phyloP scores from a whole-genome alignment of 2,329 filamentous ascomycete genomes.

The Fusarium paranaense region DNA sequence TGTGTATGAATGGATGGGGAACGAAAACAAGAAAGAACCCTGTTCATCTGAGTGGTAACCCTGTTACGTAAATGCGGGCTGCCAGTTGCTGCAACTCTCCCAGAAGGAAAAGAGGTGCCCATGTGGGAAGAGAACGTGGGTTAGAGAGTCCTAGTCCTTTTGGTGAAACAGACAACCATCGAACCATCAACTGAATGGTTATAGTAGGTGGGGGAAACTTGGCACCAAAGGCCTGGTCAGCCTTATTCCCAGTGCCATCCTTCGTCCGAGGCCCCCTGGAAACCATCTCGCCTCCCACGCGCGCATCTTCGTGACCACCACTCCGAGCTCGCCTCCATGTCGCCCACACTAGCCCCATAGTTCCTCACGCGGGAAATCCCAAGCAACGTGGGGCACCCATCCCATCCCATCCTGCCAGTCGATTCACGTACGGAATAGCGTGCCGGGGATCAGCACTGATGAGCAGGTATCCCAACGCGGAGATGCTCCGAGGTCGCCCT shows the following conservation, averaged over 20 bases:
- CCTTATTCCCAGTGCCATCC: neutral
- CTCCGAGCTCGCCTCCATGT: constrained; percentile 4
- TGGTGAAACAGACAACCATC: neutral
- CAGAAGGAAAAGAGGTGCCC: neutral
- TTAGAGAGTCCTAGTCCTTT: neutral
- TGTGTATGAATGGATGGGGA: neutral
- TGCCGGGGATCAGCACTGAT: constrained; percentile 29
- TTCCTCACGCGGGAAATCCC: constrained; percentile 11
- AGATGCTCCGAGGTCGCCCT: constrained; percentile 34
- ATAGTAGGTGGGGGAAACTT: neutral
- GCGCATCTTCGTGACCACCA: neutral
- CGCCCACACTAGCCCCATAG: constrained; percentile 3
- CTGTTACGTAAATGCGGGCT: constrained; percentile 9
- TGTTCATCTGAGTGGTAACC: constrained; percentile 10
- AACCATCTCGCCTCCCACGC: neutral
- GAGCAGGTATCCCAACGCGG: constrained; percentile 7
- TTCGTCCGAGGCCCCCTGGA: neutral
- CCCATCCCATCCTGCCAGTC: constrained; percentile 3
- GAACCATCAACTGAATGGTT: constrained; percentile 3
- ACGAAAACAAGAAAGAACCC: constrained; percentile 1
- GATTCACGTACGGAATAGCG: constrained; percentile 19
- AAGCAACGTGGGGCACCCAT: constrained; percentile 22
- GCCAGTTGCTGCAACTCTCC: constrained; percentile 19
- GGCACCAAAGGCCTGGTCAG: constrained; percentile 6
- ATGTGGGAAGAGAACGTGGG: neutral